These are phyloP conservation scores for Epithele typhae DNA, from an alignment of 768 basidiomycete genomes.

Conservation along the genomic window DNA sequence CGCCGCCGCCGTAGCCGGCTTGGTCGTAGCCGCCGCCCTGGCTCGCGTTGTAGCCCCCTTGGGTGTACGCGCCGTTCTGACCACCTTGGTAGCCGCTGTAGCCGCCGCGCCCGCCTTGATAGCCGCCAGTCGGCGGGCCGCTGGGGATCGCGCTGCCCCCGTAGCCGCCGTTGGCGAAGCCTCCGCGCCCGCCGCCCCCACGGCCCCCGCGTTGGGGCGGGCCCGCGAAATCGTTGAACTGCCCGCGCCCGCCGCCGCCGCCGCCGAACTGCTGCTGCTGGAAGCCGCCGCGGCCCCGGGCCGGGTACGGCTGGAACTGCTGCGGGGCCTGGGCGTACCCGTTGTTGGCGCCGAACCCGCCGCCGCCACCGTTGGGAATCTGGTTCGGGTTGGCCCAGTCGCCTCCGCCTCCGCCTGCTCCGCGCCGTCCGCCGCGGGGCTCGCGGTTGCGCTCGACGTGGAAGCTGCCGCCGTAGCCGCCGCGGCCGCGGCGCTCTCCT, in stretches of 20 bases:
- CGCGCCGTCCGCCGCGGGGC: constrained; percentile 4
- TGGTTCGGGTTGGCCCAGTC: constrained; percentile 13
- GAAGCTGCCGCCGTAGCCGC: constrained; percentile 27
- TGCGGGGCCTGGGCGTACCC: no score
- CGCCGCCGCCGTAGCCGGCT: constrained; percentile 28
- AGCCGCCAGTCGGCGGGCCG: constrained; percentile 23
- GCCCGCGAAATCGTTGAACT: constrained; percentile 19
- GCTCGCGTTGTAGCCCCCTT: constrained; percentile 13
- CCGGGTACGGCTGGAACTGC: constrained; percentile 6
- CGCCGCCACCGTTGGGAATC: no score
- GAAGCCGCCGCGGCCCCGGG: constrained; percentile 10
- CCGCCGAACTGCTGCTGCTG: constrained; percentile 8
- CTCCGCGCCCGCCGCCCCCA: constrained; percentile 24
- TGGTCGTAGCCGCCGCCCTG: constrained; percentile 26
- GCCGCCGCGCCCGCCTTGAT: constrained; percentile 25
- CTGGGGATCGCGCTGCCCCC: constrained; percentile 9
- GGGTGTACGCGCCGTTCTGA: constrained; percentile 16
- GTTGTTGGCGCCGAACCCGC: not conserved
- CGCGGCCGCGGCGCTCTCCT: constrained; percentile 36
- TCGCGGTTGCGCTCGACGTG: constrained; percentile 16
- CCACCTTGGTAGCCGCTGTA: constrained; percentile 29
- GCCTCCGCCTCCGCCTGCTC: not conserved
- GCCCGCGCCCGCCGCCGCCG: constrained; percentile 3
- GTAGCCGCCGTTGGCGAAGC: constrained; percentile 7
- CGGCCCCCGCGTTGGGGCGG: constrained; percentile 16